Conservation (phyloP, 2,329 filamentous ascomycete species). For the Colletotrichum gigasporum region DNA sequence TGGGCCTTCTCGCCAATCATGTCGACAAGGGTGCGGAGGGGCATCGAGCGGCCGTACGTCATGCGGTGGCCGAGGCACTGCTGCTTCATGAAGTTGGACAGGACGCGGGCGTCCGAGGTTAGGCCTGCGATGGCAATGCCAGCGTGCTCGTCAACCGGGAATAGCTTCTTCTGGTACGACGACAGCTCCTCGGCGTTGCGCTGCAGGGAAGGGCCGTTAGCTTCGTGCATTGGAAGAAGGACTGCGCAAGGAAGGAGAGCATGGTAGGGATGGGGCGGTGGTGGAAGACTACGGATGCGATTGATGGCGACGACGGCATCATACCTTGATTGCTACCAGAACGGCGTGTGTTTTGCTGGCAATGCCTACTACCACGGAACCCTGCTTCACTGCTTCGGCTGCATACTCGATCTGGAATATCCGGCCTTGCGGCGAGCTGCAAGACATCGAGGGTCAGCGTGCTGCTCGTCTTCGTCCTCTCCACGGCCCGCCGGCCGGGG, state of each 20-base stretch:
- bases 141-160: conserved; percentile 93
- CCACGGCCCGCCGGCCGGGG: neutral
- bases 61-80: conserved; percentile 96
- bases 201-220: conserved; percentile 54
- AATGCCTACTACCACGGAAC: conserved; percentile 95
- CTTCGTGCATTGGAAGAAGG: neutral
- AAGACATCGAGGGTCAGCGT: conserved; percentile 17
- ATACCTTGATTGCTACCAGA: conserved; percentile 94
- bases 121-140: conserved; percentile 96
- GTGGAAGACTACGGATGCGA: too few relatives aligned
- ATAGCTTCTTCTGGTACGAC: conserved; percentile 99
- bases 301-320: conserved; percentile 30
- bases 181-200: conserved; percentile 99
- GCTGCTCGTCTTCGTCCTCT: neutral
- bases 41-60: conserved; percentile 94
- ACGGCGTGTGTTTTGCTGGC: conserved; percentile 98
- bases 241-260: neutral
- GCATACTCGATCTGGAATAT: conserved; percentile 99
- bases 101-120: conserved; percentile 95
- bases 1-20: conserved; percentile 97
- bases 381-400: conserved; percentile 98
- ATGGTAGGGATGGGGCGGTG: neutral
- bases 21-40: conserved; percentile 86
- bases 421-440: conserved; percentile 95
- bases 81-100: conserved; percentile 99